Evolutionary conservation across 257 asterid species (phyloP).

Genomic region (Osmanthus fragrans): DNA sequence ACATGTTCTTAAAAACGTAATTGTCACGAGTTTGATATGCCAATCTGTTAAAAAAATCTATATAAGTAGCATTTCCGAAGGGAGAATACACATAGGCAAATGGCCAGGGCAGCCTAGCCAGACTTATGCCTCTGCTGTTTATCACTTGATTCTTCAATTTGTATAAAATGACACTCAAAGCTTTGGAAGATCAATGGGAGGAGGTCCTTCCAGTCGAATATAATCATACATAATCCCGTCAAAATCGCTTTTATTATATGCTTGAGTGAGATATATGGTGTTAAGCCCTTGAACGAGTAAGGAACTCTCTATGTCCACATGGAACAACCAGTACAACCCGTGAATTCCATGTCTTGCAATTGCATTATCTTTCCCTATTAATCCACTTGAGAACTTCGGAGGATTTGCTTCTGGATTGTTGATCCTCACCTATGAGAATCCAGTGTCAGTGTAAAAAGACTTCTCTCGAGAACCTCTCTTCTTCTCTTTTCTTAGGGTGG

Average conservation of each 20-base stretch:
- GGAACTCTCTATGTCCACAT: constrained; percentile 35
- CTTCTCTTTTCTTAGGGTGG: neutral
- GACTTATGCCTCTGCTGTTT: neutral
- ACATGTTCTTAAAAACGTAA: too few species aligned
- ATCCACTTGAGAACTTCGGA: constrained; percentile 63
- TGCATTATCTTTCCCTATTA: constrained; percentile 75
- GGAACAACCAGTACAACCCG: constrained; percentile 67
- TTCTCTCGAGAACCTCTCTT: neutral
- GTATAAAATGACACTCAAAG: neutral
- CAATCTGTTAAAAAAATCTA: too few species aligned
- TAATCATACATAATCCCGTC: constrained; percentile 81
- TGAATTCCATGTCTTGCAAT: constrained; percentile 81
- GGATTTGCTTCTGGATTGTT: constrained; percentile 46
- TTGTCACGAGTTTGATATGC: too few species aligned
- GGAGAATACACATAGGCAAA: neutral
- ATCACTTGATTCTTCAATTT: too few species aligned
- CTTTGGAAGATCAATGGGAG: neutral
- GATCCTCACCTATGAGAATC: constrained; percentile 51
- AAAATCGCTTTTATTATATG: constrained; percentile 49
- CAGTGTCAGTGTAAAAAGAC: neutral
- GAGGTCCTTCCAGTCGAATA: constrained; percentile 60
- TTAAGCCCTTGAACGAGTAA: constrained; percentile 53
- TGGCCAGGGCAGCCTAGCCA: neutral
- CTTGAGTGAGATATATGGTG: constrained; percentile 56
- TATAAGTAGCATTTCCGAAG: too few species aligned